Conservation (phyloP, 1,284 basidiomycete species). For the Phenoliferia sp. region DNA sequence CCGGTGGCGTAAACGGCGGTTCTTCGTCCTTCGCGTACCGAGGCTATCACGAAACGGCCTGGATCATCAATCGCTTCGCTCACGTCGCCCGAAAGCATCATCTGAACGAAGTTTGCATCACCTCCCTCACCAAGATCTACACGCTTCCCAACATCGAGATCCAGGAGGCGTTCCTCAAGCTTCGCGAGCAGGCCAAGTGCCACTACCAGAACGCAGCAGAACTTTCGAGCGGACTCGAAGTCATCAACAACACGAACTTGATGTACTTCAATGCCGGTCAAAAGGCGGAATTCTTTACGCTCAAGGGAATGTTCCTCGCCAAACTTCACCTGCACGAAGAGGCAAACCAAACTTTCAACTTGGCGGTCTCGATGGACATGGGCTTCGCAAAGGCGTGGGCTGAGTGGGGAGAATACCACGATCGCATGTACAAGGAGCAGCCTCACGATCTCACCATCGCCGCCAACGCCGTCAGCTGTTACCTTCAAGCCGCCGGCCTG, state of each 20-base stretch:
- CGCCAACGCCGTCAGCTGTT: slow-evolving; percentile 91
- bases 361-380: slow-evolving; percentile 95
- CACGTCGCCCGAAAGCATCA: slow-evolving; percentile 98
- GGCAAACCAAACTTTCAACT: slow-evolving; percentile 85
- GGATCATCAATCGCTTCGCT: slow-evolving; percentile 99
- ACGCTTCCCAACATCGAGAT: slow-evolving; percentile 99
- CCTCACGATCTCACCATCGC: slow-evolving; percentile 67
- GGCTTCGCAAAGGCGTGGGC: slow-evolving; percentile 95
- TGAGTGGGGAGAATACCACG: slow-evolving; percentile 95
- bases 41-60: slow-evolving; percentile 99
- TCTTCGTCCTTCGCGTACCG: slow-evolving; percentile 82
- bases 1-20: slow-evolving; percentile 51
- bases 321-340: slow-evolving; percentile 82
- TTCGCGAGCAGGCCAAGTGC: slow-evolving; percentile 98
- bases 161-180: slow-evolving; percentile 97
- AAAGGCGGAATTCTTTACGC: slow-evolving; percentile 98
- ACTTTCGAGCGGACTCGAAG: slow-evolving; percentile 87
- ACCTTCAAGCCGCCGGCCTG: slow-evolving; percentile 91
- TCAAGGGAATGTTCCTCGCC: slow-evolving; percentile 99
- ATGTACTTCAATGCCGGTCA: slow-evolving; percentile 95
- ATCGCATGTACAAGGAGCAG: slow-evolving; percentile 77
- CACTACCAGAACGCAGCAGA: slow-evolving; percentile 96
- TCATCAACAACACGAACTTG: slow-evolving; percentile 98
- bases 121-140: slow-evolving; percentile 93
- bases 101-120: slow-evolving; percentile 92